phyloP scores from a whole-genome alignment of 108 stramenopile species.

The Epithemia pelagica region DNA sequence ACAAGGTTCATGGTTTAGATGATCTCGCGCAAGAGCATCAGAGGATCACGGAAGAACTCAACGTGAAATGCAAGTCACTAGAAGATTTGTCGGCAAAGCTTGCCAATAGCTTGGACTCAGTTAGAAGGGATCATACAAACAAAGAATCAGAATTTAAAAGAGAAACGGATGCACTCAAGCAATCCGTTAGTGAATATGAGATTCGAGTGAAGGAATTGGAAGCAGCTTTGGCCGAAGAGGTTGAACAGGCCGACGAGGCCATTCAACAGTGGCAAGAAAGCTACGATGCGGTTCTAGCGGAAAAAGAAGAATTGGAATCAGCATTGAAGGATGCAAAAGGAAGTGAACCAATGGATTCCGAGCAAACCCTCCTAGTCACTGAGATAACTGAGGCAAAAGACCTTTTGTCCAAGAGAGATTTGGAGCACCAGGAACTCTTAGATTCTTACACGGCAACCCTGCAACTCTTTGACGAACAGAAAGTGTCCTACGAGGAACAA shows the following conservation, averaged over 20 bases:
- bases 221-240: neutral
- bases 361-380: neutral
- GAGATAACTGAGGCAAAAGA: neutral
- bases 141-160: neutral
- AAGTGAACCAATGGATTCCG: neutral
- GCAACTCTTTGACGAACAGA: neutral
- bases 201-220: conserved; percentile 1
- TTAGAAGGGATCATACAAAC: neutral
- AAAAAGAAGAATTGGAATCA: conserved; percentile 2
- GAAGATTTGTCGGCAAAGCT: neutral
- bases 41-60: neutral
- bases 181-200: neutral
- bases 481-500: neutral
- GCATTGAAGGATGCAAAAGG: conserved; percentile 6
- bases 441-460: neutral
- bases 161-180: neutral
- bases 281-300: neutral
- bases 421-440: neutral
- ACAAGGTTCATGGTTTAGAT: too few species aligned
- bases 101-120: neutral
- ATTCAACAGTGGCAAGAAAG: conserved; percentile 20
- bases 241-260: conserved; percentile 1
- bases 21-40: neutral
- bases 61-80: neutral
- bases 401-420: neutral